Evolutionary conservation across 352 stramenopile species (phyloP).

Genomic region (Phytophthora colocasiae): DNA sequence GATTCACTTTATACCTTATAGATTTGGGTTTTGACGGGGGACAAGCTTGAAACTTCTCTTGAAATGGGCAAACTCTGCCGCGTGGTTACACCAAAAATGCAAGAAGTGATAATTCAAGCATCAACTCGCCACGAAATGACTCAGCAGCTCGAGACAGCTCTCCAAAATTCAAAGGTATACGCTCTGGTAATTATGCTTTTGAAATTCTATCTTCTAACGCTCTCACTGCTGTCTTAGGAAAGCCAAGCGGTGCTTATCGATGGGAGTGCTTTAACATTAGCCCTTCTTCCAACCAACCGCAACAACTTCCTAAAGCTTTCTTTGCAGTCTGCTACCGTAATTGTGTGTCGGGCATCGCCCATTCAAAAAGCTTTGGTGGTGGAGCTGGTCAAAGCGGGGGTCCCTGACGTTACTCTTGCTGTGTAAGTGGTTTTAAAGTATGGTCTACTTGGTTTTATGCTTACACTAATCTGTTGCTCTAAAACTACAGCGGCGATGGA

Average conservation of each 20-base stretch:
- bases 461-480: neutral
- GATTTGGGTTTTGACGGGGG: slow-evolving; percentile 95
- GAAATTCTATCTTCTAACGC: no score
- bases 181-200: neutral
- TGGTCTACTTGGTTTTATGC: neutral
- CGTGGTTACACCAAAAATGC: slow-evolving; percentile 86
- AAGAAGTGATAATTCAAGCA: slow-evolving; percentile 70
- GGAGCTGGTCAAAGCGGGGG: slow-evolving; percentile 91
- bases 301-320: slow-evolving; percentile 75
- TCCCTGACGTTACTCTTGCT: slow-evolving; percentile 91
- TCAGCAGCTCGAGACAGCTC: slow-evolving; percentile 53
- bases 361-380: slow-evolving; percentile 94
- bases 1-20: slow-evolving; percentile 17
- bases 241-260: slow-evolving; percentile 78
- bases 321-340: slow-evolving; percentile 80
- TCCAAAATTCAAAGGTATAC: slow-evolving; percentile 53
- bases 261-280: slow-evolving; percentile 64
- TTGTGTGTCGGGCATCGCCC: slow-evolving; percentile 89
- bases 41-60: slow-evolving; percentile 99
- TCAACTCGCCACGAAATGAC: slow-evolving; percentile 57
- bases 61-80: slow-evolving; percentile 96
- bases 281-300: slow-evolving; percentile 61
- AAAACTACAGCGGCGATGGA: slow-evolving; percentile 93
- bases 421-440: slow-evolving; percentile 78
- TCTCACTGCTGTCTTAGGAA: slow-evolving; percentile 36